Evolutionary conservation across 1,284 basidiomycete species (phyloP).

Genomic region (Xanthoconium separans): DNA sequence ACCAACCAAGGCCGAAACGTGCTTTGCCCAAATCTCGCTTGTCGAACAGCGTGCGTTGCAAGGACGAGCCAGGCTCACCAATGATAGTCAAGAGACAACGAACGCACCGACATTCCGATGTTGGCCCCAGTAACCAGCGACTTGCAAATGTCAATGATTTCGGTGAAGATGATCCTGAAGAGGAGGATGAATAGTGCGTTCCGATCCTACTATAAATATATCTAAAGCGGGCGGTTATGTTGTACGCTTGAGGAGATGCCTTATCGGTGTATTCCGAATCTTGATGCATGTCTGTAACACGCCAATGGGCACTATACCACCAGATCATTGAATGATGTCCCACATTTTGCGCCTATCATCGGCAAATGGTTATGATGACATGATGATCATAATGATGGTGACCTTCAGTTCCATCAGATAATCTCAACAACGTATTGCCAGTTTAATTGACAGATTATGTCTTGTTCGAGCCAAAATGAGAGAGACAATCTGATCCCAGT

Average conservation of each 20-base stretch:
- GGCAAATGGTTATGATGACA: too few relatives aligned
- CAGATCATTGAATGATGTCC: too few relatives aligned
- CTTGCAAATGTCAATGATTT: not conserved
- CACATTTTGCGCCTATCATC: too few relatives aligned
- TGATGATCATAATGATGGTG: too few relatives aligned
- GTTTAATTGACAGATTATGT: too few relatives aligned
- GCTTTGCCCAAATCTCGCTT: constrained; percentile 26
- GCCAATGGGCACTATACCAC: not conserved
- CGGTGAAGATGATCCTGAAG: constrained; percentile 10
- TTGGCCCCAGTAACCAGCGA: constrained; percentile 10
- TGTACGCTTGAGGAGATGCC: not conserved
- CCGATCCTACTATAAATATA: not conserved
- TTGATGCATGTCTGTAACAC: constrained; percentile 1
- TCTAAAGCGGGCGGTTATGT: not conserved
- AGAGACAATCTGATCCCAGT: too few relatives aligned
- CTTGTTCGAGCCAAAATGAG: too few relatives aligned
- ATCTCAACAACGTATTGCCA: too few relatives aligned
- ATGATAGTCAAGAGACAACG: constrained; percentile 25
- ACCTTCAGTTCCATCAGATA: too few relatives aligned
- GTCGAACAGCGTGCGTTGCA: not conserved
- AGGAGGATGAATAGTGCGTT: constrained; percentile 9
- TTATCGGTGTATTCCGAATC: constrained; percentile 8
- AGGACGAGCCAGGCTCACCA: not conserved
- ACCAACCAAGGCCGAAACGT: constrained; percentile 26
- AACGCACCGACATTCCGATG: constrained; percentile 19